Percentiles rank a stretch among this genome's conserved stretches.
phyloP scores from a whole-genome alignment of 306 rosid species.

The Fagus crenata region DNA sequence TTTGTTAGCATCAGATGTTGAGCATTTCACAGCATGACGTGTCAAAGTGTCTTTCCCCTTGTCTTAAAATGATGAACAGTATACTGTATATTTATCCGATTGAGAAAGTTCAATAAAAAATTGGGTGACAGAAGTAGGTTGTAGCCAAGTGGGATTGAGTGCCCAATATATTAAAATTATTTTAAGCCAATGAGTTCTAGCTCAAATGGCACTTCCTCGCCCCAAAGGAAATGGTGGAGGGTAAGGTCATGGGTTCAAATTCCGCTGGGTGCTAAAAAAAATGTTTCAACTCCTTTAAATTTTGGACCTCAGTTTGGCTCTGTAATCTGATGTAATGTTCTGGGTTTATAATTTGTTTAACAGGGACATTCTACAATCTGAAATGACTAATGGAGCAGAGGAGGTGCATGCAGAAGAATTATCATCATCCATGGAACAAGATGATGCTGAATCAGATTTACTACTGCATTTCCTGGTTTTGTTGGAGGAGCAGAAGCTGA shows the following conservation, averaged over 20 bases:
- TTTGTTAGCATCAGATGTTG: constrained; percentile 1
- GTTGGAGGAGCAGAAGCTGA: constrained; percentile 62
- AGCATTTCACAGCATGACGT: not conserved
- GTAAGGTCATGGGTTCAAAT: no score
- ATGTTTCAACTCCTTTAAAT: constrained; percentile 24
- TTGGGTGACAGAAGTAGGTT: not conserved
- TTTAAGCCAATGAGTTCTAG: no score
- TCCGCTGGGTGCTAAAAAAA: not conserved
- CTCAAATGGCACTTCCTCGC: no score
- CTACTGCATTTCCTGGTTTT: constrained; percentile 65
- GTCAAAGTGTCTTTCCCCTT: not conserved
- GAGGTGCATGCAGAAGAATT: constrained; percentile 53
- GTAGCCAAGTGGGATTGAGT: not conserved
- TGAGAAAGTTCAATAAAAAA: not conserved
- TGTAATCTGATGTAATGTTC: constrained; percentile 15
- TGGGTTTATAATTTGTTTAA: constrained; percentile 29
- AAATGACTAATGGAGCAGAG: constrained; percentile 60
- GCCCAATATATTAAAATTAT: not conserved
- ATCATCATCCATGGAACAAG: constrained; percentile 63
- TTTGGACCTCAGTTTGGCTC: constrained; percentile 24
- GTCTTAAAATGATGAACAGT: not conserved
- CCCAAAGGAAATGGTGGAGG: no score
- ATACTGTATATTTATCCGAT: not conserved
- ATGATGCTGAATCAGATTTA: constrained; percentile 70
- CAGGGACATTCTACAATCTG: constrained; percentile 95